A percentile compares a stretch with the other conserved stretches of the same genome.
These are phyloP conservation scores for Yamadazyma sp. DNA, from an alignment of 805 yeast species.

Conservation along the genomic window DNA sequence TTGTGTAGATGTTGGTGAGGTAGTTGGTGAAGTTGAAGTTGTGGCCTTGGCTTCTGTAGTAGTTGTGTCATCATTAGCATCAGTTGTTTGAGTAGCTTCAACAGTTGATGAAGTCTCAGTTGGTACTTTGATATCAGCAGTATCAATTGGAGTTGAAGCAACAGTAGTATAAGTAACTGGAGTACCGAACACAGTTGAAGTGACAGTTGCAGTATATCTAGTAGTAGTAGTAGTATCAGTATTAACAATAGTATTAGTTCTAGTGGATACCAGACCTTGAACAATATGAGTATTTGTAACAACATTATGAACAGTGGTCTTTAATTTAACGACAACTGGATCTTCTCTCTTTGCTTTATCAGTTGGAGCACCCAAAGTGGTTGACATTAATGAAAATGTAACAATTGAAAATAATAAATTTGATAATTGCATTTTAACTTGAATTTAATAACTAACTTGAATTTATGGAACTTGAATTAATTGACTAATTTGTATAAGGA, in stretches of 20 bases:
- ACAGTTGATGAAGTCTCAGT: constrained; percentile 7
- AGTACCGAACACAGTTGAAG: constrained; percentile 39
- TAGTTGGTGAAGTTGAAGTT: constrained; percentile 8
- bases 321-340: constrained; percentile 29
- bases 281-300: constrained; percentile 33
- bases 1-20: constrained; percentile 8
- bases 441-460: not conserved
- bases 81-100: constrained; percentile 7
- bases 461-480: constrained; percentile 1
- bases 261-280: constrained; percentile 26
- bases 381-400: constrained; percentile 19
- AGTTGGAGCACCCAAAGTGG: constrained; percentile 18
- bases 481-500: constrained; percentile 9
- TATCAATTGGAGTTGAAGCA: constrained; percentile 27
- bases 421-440: constrained; percentile 25
- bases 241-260: constrained; percentile 24
- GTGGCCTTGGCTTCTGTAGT: constrained; percentile 11
- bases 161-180: constrained; percentile 36
- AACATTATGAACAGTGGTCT: constrained; percentile 32
- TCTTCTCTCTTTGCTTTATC: constrained; percentile 16
- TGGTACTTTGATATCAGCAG: constrained; percentile 13
- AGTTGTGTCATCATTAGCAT: constrained; percentile 12
- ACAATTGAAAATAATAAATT: constrained; percentile 18
- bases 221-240: constrained; percentile 38
- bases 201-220: constrained; percentile 41